Conservation (phyloP, 257 asterid genomes). For the Solanum phureja region DNA sequence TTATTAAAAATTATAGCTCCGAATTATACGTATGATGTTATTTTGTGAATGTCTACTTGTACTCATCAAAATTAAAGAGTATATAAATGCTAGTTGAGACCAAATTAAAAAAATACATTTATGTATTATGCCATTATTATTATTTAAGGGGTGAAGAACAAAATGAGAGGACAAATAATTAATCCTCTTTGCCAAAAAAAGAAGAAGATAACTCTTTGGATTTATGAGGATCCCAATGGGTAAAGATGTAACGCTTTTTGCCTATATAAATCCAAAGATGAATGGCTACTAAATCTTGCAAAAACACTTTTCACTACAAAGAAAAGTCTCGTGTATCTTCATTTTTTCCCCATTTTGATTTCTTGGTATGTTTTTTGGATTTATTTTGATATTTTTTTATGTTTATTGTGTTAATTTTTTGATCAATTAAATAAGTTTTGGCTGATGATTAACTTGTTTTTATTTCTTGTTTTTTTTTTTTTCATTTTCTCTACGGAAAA, state of each 20-base stretch:
- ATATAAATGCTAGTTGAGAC: too few relatives aligned
- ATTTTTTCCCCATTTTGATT: not conserved
- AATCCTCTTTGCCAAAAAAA: too few relatives aligned
- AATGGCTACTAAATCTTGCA: not conserved
- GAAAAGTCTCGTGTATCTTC: not conserved
- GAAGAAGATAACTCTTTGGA: too few relatives aligned
- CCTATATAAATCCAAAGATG: conserved; percentile 14
- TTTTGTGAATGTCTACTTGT: too few relatives aligned
- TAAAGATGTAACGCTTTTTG: not conserved
- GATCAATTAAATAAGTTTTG: not conserved
- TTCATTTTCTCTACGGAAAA: too few relatives aligned
- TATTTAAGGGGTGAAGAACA: too few relatives aligned
- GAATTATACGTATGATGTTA: rapidly evolving
- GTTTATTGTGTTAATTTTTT: not conserved
- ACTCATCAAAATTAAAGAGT: too few relatives aligned
- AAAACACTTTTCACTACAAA: not conserved
- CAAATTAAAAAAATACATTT: too few relatives aligned
- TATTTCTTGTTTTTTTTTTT: not conserved
- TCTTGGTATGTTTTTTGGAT: not conserved
- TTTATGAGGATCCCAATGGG: not conserved
- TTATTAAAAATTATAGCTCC: too few relatives aligned
- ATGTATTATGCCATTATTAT: too few relatives aligned
- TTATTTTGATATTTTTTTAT: not conserved
- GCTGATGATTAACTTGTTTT: not conserved
- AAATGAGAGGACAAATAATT: too few relatives aligned